Conservation (phyloP, 371 early-diverging fungal species). For the Circinella minor region DNA sequence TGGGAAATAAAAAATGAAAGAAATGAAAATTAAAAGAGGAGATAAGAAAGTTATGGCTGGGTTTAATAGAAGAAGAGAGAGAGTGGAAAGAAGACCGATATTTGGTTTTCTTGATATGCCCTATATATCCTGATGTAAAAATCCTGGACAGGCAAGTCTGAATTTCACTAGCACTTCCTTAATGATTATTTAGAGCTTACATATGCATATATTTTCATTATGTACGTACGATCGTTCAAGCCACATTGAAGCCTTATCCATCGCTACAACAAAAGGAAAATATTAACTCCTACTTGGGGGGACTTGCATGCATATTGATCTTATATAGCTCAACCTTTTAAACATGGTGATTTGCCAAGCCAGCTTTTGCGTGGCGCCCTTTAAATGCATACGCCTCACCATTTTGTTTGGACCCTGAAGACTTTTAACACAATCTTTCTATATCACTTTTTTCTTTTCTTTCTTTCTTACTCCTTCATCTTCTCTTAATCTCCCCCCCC, state of each 20-base stretch:
- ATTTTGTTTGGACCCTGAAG: background rate
- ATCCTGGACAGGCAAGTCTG: background rate
- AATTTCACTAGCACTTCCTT: too few species aligned
- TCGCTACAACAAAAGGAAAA: too few species aligned
- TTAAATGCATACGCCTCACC: background rate
- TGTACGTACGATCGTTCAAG: too few species aligned
- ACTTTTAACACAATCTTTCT: background rate
- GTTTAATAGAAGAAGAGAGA: too few species aligned
- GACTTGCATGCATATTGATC: too few species aligned
- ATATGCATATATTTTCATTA: too few species aligned
- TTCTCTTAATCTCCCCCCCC: too few species aligned
- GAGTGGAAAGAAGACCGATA: background rate
- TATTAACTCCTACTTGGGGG: background rate
- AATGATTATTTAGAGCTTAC: too few species aligned
- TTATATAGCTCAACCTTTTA: background rate
- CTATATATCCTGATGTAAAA: conserved; percentile 5
- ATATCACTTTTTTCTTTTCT: background rate
- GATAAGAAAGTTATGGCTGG: too few species aligned
- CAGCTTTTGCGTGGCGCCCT: background rate
- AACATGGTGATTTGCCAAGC: background rate
- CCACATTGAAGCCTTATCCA: too few species aligned
- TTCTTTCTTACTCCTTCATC: background rate
- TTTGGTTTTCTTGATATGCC: background rate
- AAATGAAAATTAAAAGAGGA: background rate
- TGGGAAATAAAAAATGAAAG: background rate